A percentile compares a stretch with the other conserved stretches of the same genome.
Conservation (phyloP, 2,329 filamentous ascomycete genomes). For the Pseudocercospora macadamiae region DNA sequence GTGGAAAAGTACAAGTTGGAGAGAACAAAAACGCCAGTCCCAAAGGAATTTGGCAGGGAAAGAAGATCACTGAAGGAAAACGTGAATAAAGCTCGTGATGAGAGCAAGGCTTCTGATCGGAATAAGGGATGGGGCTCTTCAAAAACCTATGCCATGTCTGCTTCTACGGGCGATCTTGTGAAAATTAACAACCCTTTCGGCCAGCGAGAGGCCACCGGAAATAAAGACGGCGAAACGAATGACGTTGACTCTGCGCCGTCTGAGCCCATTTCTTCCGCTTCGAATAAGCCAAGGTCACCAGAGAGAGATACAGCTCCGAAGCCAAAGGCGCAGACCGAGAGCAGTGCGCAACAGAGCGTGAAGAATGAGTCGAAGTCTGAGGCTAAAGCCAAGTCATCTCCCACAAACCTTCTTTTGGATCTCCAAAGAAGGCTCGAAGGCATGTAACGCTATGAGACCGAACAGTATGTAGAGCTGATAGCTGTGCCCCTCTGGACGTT, state of each 20-base stretch:
- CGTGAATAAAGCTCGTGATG: background rate
- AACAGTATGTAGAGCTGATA: no score
- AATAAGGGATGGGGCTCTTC: background rate
- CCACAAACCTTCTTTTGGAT: background rate
- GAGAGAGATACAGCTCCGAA: no score
- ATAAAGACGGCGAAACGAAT: no score
- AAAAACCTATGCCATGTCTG: background rate
- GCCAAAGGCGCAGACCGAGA: background rate
- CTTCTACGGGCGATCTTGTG: no score
- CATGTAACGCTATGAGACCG: no score
- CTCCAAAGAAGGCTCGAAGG: background rate
- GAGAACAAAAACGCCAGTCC: background rate
- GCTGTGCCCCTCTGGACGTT: no score
- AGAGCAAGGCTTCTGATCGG: background rate
- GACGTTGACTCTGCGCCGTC: no score
- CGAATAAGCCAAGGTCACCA: no score
- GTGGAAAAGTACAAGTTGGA: background rate
- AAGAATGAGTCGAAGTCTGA: conserved; percentile 12
- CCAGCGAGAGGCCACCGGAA: no score
- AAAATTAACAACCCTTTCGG: no score
- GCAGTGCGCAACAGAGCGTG: background rate
- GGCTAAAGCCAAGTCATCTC: background rate
- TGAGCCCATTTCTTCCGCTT: no score
- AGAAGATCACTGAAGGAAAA: background rate
- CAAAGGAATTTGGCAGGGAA: background rate